Conservation (phyloP, 352 stramenopile genomes). For the Pythium phragmitis region DNA sequence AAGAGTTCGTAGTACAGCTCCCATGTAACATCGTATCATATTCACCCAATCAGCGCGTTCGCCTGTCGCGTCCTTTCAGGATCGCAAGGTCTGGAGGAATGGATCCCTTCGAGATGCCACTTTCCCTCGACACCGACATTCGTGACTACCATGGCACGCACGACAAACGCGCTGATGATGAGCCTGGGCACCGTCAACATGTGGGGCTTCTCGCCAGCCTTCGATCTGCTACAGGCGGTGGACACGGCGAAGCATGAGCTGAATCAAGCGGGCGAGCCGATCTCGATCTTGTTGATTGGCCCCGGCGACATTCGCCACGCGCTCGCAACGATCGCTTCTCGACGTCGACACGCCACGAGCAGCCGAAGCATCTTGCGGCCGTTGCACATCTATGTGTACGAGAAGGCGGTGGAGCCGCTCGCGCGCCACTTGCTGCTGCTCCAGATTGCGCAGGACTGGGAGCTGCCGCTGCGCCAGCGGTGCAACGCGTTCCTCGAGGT, state of each 20-base stretch:
- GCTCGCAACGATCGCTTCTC: slow-evolving; percentile 51
- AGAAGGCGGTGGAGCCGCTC: slow-evolving; percentile 83
- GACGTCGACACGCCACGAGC: slow-evolving; percentile 34
- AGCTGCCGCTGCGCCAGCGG: slow-evolving; percentile 88
- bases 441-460: slow-evolving; percentile 81
- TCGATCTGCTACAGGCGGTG: slow-evolving; percentile 43
- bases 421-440: slow-evolving; percentile 89
- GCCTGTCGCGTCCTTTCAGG: background rate
- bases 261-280: slow-evolving; percentile 27
- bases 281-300: slow-evolving; percentile 59
- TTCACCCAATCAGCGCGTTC: slow-evolving; percentile 14
- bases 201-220: slow-evolving; percentile 84
- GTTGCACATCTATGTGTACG: slow-evolving; percentile 89
- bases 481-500: slow-evolving; percentile 92
- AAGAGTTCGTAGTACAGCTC: background rate
- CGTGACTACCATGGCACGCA: slow-evolving; percentile 39
- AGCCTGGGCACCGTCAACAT: slow-evolving; percentile 82
- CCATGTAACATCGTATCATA: background rate
- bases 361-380: slow-evolving; percentile 30
- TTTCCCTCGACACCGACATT: background rate
- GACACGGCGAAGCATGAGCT: background rate
- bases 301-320: slow-evolving; percentile 83
- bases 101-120: background rate
- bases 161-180: slow-evolving; percentile 60
- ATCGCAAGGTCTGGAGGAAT: background rate